Conservation (phyloP, 2,329 filamentous ascomycete genomes). For the Penicillium sp. region DNA sequence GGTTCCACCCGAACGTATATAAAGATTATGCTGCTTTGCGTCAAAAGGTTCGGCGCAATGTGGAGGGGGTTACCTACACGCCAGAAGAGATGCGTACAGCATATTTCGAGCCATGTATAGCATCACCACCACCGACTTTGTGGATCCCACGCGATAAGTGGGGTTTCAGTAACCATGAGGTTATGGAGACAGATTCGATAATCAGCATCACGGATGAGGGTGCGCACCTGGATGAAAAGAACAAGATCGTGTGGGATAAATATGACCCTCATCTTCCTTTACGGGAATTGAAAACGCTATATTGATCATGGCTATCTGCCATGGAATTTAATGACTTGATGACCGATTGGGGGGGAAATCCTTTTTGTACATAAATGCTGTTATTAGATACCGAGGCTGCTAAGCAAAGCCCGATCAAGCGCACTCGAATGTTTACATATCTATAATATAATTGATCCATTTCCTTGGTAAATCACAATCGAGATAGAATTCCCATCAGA, state of each 20-base stretch:
- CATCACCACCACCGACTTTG: conserved; percentile 59
- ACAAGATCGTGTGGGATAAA: conserved; percentile 61
- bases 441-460: not conserved
- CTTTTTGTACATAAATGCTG: conserved; percentile 3
- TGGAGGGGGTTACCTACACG: conserved; percentile 59
- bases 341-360: not conserved
- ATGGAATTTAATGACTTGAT: conserved; percentile 2
- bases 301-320: conserved; percentile 30
- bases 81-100: conserved; percentile 62
- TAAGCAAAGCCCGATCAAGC: not conserved
- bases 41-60: conserved; percentile 61
- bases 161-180: conserved; percentile 72
- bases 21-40: conserved; percentile 71
- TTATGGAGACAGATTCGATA: conserved; percentile 66
- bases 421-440: not conserved
- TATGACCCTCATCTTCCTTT: conserved; percentile 56
- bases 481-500: conserved; percentile 21
- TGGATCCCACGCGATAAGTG: conserved; percentile 78
- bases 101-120: conserved; percentile 70
- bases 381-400: not conserved
- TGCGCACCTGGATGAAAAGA: conserved; percentile 67
- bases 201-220: conserved; percentile 78
- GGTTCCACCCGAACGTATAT: conserved; percentile 71
- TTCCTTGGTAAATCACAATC: not conserved
- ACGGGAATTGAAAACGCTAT: conserved; percentile 53